phyloP scores from a whole-genome alignment of 1,284 basidiomycete genomes.

The Flammula alnicola region DNA sequence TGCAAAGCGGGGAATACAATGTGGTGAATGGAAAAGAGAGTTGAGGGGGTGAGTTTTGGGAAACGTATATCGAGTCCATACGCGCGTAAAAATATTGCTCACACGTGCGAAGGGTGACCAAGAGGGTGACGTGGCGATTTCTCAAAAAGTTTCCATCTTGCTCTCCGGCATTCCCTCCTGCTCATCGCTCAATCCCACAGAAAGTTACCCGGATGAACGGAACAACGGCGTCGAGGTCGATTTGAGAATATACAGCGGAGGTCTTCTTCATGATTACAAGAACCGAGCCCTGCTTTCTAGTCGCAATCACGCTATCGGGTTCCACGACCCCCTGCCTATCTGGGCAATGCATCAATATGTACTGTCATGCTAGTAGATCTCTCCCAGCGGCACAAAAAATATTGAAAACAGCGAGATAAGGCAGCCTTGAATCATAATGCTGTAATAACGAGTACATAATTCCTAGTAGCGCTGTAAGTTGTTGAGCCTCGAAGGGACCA shows the following conservation, averaged over 20 bases:
- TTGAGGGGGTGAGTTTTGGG: constrained; percentile 13
- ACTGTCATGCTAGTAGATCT: not conserved
- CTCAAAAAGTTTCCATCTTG: constrained; percentile 14
- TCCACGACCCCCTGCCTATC: constrained; percentile 23
- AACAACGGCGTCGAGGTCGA: constrained; percentile 11
- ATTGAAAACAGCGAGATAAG: too few relatives aligned
- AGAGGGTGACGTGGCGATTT: constrained; percentile 44
- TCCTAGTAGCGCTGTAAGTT: too few relatives aligned
- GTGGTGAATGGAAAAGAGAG: constrained; percentile 18
- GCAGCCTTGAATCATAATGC: not conserved
- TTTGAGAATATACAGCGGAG: constrained; percentile 5
- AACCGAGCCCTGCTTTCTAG: constrained; percentile 15
- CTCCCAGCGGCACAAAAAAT: too few relatives aligned
- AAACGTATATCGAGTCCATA: not conserved
- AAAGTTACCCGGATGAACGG: constrained; percentile 8
- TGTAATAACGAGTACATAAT: too few relatives aligned
- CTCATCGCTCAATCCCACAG: constrained; percentile 16
- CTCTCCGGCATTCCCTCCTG: constrained; percentile 17
- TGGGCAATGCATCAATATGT: constrained; percentile 3
- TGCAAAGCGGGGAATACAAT: constrained; percentile 20
- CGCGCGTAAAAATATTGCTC: constrained; percentile 26
- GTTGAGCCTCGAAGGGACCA: constrained; percentile 5
- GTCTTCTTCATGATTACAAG: constrained; percentile 3
- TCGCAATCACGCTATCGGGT: constrained; percentile 26
- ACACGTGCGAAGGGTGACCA: constrained; percentile 46